phyloP scores from a whole-genome alignment of 2,329 filamentous ascomycete genomes.

The Waltergamsia citrina region DNA sequence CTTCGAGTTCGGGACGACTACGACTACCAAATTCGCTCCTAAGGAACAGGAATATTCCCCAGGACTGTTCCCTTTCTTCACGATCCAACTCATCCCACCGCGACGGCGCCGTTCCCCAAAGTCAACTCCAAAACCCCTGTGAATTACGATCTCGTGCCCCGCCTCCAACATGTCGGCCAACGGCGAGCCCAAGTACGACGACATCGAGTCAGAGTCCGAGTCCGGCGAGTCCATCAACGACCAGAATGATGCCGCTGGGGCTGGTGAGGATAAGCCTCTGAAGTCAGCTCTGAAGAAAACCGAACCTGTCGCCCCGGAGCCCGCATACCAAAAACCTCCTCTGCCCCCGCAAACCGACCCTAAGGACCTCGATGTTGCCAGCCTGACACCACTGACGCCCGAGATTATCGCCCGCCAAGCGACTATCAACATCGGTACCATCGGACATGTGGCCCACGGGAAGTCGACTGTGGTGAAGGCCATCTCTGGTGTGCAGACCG shows the following conservation, averaged over 20 bases:
- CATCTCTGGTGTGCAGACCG: conserved; percentile 96
- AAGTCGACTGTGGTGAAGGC: conserved; percentile 99
- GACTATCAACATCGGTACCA: conserved; percentile 98
- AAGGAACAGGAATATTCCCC: neutral
- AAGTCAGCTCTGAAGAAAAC: conserved; percentile 84
- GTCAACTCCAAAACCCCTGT: neutral
- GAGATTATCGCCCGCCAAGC: conserved; percentile 98
- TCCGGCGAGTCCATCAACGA: conserved; percentile 55
- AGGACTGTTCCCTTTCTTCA: neutral
- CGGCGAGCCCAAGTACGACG: conserved; percentile 57
- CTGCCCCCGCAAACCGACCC: conserved; percentile 88
- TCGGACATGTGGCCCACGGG: conserved; percentile 97
- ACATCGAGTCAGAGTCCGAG: conserved; percentile 64
- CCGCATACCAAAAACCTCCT: conserved; percentile 41
- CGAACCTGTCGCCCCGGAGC: conserved; percentile 41
- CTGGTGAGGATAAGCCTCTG: conserved; percentile 53
- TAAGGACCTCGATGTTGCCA: conserved; percentile 73
- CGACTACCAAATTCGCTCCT: neutral
- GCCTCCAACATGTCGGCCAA: conserved; percentile 40
- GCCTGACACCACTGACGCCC: conserved; percentile 75
- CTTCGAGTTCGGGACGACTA: neutral
- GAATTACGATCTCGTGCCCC: conserved; percentile 13
- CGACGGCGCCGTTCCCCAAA: neutral
- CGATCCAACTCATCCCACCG: neutral
- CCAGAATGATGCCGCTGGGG: conserved; percentile 47